Evolutionary conservation across 1,284 basidiomycete genomes (phyloP), one percentile per base, ranked within the genome.

Genomic region (Porogramme epimiltina): DNA sequence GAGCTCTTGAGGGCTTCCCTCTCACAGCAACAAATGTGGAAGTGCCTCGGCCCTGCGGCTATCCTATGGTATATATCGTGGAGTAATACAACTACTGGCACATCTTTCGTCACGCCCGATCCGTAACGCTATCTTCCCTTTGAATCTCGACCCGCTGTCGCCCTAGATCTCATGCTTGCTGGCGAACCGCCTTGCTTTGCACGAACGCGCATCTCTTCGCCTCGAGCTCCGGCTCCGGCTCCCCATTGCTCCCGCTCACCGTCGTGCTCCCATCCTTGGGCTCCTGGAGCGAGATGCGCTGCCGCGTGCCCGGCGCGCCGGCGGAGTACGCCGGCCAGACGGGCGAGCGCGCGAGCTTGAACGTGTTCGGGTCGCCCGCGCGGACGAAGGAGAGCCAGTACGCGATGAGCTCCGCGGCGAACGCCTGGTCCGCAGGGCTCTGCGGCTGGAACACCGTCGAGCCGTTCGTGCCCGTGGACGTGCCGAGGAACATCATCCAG

Each of bases 381-480:
- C 80, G 77, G 18, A 82, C 80, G 58, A 84, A 83, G 0, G 82
- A 84, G 10, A 82, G 69, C 79, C 80, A 82, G 62, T 82, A 83
- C 11, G 80, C 80, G 46, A 83, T 81, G 25, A 82, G 67, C 61
- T 84, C 81, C 39, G 71, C 64, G 0, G 78, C 75, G 61, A 84
- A 83, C 4, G 77, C 73, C 1, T 55, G 61, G 59, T 82, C 74
- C 4, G 70, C 66, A 0, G 72, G 66, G 3, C 68, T 73, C 68
- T 76, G 69, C 0, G 69, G 58, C 4, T 70, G 66, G 59, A 77
- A 76, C 0, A 66, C 67, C 11, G 68, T 70, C 47, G 71, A 74
- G n/a, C 80, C 79, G 60, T 82, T 81, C 51, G 67, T 63, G 81
- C 82, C 81, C n/a, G 81, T 82, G 45, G 78, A 79, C 0, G 74